Evolutionary conservation across 345 rosid genomes (phyloP), one percentile per base, ranked within the genome.

Genomic region (Aegle marmelos): DNA sequence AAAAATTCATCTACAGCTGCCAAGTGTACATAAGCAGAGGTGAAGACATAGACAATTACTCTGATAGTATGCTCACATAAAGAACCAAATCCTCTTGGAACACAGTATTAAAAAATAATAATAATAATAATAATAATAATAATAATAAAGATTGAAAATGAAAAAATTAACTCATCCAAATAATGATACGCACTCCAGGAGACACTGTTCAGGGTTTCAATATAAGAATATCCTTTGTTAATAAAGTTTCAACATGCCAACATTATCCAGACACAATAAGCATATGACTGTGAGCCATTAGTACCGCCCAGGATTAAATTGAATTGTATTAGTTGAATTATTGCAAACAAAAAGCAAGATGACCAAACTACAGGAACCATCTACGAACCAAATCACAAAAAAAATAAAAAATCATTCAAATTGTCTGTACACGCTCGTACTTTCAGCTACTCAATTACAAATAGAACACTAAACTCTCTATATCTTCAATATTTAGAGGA

Each of bases 21-120:
- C 54, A 69, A 67, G 62, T 62, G 71, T 33, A 41, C 25, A 61
- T 60, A 39, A 72, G 31, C 72, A 69, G 59, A 70, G 30, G 50
- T 53, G 24, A 58, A 76, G 4, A 27, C 63, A 50, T 41, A 37
- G 34, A 19, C 0, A 50, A 39, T 21, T 45, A 63, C 25, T 75
- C 28, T 48, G 13, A 62, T 30, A 48, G 34, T 48, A 48, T 22
- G 58, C 39, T 4, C 0, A 31, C 61, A 28, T 48, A 8, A 62
- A 45, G 30, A 75, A 50, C 70, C 60, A 28, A 63, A 59, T 30
- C 39, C 41, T 9, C 16, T 61, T 9, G 17, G 28, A 11, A 59
- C 5, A 28, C 54, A 73, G 8, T 13, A 37, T 25, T 45, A 45
- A 16, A n/a, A 73, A 14, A 2, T 1, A 37, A 37, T 37, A 34